Evolutionary conservation across 2,329 filamentous ascomycete species (phyloP).

Genomic region (Diaporthe sp.): DNA sequence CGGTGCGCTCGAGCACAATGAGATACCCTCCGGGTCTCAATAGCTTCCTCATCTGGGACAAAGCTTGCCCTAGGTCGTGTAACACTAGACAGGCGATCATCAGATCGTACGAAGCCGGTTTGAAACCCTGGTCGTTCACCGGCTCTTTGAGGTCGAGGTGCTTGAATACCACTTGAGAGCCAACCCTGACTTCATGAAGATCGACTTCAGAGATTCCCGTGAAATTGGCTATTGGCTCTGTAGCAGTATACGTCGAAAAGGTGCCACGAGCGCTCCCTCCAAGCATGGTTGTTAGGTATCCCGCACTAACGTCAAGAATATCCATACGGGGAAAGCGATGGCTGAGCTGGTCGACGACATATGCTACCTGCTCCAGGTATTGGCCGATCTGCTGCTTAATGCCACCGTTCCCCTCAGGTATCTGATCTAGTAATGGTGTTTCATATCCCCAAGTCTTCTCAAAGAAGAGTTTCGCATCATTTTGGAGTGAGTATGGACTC

Average conservation of each 20-base stretch:
- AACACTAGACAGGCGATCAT: not conserved
- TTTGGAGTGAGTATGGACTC: constrained; percentile 16
- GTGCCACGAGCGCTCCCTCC: not conserved
- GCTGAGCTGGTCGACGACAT: constrained; percentile 52
- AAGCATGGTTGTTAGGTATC: not conserved
- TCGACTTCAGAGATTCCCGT: not conserved
- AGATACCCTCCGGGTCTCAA: not conserved
- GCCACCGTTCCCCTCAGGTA: not conserved
- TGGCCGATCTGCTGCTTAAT: not conserved
- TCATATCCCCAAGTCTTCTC: constrained; percentile 7
- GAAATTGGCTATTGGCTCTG: not conserved
- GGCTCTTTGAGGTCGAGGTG: not conserved
- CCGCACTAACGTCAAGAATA: constrained; percentile 52
- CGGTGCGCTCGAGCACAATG: not conserved
- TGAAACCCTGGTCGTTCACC: not conserved
- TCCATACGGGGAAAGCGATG: constrained; percentile 49
- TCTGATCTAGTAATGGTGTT: not conserved
- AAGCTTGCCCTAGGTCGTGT: not conserved
- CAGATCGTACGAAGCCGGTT: not conserved
- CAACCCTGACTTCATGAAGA: not conserved
- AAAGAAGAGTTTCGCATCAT: constrained; percentile 34
- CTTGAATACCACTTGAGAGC: not conserved
- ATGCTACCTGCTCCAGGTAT: constrained; percentile 16
- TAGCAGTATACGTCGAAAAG: not conserved
- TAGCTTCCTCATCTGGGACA: not conserved